A percentile compares a stretch with the other conserved stretches of the same genome.
phyloP scores from a whole-genome alignment of 2,329 filamentous ascomycete species.

The Xylariaceae sp. region DNA sequence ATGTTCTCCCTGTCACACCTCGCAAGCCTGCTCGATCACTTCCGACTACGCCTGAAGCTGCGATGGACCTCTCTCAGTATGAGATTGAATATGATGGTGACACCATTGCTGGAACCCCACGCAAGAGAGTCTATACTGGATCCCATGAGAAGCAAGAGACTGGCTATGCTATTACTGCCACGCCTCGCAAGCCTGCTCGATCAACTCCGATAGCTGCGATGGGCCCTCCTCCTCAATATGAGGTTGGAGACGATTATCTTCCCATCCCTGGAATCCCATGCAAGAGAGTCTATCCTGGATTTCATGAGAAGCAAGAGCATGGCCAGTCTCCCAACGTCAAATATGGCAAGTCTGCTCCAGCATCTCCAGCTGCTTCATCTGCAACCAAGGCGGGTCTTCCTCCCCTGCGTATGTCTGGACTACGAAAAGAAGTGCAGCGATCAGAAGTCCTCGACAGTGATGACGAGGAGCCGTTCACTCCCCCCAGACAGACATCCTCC shows the following conservation, averaged over 20 bases:
- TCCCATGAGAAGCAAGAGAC: neutral
- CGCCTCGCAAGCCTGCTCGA: neutral
- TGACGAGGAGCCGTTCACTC: conserved; percentile 34
- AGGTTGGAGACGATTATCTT: neutral
- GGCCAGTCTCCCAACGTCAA: too few species aligned
- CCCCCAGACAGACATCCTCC: conserved; percentile 3
- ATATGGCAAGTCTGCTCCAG: conserved; percentile 12
- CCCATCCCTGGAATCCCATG: too few species aligned
- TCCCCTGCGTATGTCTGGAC: conserved; percentile 13
- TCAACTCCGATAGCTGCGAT: neutral
- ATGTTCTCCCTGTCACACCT: neutral
- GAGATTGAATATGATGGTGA: neutral
- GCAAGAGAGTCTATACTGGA: neutral
- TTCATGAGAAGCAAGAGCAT: too few species aligned
- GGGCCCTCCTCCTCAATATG: conserved; percentile 7
- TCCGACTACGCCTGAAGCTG: too few species aligned
- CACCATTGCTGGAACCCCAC: neutral
- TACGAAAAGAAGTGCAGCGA: conserved; percentile 2
- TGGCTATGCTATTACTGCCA: neutral
- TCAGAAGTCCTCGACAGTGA: conserved; percentile 36
- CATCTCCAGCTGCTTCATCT: neutral
- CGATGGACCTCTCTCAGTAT: neutral
- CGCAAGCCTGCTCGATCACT: neutral
- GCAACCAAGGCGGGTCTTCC: conserved; percentile 10
- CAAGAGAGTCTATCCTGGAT: too few species aligned